Conservation (phyloP, 1,284 basidiomycete species). For the Sanguinoderma infundibulare region DNA sequence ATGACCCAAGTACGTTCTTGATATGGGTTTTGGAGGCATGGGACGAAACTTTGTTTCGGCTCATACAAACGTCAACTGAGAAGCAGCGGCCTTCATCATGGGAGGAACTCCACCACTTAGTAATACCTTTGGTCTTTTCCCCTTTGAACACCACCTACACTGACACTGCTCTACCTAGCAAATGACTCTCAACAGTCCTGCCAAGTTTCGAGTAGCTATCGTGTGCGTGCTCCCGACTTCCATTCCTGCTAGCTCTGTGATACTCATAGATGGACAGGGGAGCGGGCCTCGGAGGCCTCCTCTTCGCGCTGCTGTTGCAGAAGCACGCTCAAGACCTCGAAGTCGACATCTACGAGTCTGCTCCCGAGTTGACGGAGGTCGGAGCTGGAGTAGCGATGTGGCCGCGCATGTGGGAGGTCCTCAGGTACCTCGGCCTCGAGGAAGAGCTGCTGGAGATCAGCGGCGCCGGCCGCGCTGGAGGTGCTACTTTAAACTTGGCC, state of each 20-base stretch:
- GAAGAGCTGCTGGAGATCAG: conserved; percentile 19
- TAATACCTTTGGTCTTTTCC: no score
- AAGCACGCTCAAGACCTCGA: conserved; percentile 39
- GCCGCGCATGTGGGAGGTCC: conserved; percentile 30
- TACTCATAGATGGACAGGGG: conserved; percentile 32
- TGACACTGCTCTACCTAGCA: no score
- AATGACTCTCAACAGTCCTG: neutral
- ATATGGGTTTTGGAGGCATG: no score
- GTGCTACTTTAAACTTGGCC: neutral
- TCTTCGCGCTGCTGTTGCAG: conserved; percentile 40
- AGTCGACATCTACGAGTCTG: conserved; percentile 47
- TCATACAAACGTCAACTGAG: no score
- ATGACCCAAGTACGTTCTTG: no score
- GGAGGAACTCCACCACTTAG: no score
- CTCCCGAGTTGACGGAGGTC: conserved; percentile 40
- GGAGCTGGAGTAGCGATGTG: conserved; percentile 44
- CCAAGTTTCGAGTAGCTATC: conserved; percentile 5
- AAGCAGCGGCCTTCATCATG: no score
- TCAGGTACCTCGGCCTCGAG: conserved; percentile 29
- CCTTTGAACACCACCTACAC: no score
- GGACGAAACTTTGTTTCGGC: no score
- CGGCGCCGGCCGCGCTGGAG: neutral
- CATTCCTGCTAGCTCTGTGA: neutral
- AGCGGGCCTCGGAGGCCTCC: conserved; percentile 42
- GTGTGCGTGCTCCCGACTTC: neutral